phyloP scores from a whole-genome alignment of 192 early-diverging fungal species.

The Entomortierella beljakovae region DNA sequence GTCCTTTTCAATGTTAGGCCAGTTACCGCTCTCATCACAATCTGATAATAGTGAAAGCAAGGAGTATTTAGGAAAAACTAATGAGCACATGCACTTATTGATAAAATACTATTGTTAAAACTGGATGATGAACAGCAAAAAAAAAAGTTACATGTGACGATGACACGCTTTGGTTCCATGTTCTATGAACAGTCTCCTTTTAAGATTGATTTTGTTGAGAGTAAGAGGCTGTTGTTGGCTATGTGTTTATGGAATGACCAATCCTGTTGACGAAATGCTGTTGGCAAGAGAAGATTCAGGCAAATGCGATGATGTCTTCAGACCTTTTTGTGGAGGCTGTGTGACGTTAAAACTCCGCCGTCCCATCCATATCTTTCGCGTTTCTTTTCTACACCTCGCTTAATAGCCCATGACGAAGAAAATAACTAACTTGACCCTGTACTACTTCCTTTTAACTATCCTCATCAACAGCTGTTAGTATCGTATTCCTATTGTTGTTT shows the following conservation, averaged over 20 bases:
- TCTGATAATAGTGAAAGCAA: constrained; percentile 39
- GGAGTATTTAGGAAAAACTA: not conserved
- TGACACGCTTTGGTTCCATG: constrained; percentile 51
- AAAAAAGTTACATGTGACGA: constrained; percentile 41
- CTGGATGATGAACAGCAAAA: not conserved
- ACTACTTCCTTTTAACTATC: not conserved
- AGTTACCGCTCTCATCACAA: constrained; percentile 68
- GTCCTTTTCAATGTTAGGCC: constrained; percentile 74
- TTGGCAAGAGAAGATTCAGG: not conserved
- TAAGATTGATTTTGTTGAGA: not conserved
- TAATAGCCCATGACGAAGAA: no score
- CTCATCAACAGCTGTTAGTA: not conserved
- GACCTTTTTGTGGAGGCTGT: not conserved
- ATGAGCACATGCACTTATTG: not conserved
- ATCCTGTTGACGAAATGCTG: not conserved
- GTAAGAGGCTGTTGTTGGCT: not conserved
- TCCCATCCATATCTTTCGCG: not conserved
- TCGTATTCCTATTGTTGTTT: no score
- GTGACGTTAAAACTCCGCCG: constrained; percentile 8
- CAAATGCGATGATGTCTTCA: not conserved
- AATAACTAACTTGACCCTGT: not conserved
- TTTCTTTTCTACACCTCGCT: not conserved
- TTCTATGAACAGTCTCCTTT: not conserved
- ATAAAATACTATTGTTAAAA: no score
- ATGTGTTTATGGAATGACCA: not conserved